Evolutionary conservation across 2,329 filamentous ascomycete genomes (phyloP), one percentile per base, ranked within the genome.

Genomic region (Aureobasidium sp.): DNA sequence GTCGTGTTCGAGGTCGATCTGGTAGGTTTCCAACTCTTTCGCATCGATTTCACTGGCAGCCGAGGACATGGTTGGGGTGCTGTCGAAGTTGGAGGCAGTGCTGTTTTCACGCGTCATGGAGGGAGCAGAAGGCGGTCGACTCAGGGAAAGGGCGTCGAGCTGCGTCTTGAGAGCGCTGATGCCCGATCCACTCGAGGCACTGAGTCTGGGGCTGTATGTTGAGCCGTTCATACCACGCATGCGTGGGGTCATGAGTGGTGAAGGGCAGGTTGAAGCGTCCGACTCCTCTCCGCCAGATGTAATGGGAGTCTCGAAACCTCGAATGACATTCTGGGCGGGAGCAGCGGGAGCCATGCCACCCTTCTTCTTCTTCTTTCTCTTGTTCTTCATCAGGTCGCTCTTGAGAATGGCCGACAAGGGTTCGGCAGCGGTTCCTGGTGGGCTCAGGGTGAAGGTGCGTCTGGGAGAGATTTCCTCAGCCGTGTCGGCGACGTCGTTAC

Each of bases 151-250:
- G 2, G 87, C 85, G 64, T 96, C 91, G 63, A 96, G 81, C 70
- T 94, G 88, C 72, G 87, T 80, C 72, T 91, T 91, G 70, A 97
- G 78, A 68, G 87, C 89, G 70, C 90, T 89, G 68, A 97, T 91
- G 52, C 91, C 91, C 47, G 73, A 63, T 37, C 48, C 73, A 1
- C 78, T 73, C 27, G 79, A 80, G 17, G 64, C 31, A 27, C 47
- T 57, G 6, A 63, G 53, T 31, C 62, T 48, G n/a, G 79, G 78
- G 64, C 79, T 82, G 65, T 75, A 78, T 8, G 89, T 79, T 29
- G 78, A 74, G 65, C 79, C 81, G 7, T 73, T 70, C 44, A 80
- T 72, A n/a, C 79, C 76, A 69, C 76, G 74, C 53, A 75, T 67
- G 52, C 71, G 68, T 9, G 64, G 62, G 4, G 62, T 58, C 53